Evolutionary conservation across 2,329 filamentous ascomycete species (phyloP), one percentile per base, ranked within the genome.

Genomic region (Fusarium mexicanum): DNA sequence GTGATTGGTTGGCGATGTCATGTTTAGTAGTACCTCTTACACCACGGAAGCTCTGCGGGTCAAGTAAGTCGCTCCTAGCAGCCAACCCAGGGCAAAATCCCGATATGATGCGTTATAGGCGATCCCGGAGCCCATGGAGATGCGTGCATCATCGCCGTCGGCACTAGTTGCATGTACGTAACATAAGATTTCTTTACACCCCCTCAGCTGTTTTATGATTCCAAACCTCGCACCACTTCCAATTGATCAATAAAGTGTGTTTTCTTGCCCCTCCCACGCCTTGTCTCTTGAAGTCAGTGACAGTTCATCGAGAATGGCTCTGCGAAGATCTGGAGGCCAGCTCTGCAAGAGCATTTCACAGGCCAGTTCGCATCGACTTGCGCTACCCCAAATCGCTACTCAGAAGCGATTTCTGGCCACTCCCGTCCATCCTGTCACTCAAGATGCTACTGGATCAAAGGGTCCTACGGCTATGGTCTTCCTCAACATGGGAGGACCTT

Each of bases 401-500:
- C 79, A 83, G 61, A 78, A 68, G 63, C 78, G 83, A 69, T 71
- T 78, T 38, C 73, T 85, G 57, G 83, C 83, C 61, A 84, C 83
- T 44, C 77, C 81, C 26, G 91, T 90, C 9, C 93, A 93, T 17
- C 93, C 94, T 13, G 94, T 96, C 29, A 95, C 93, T 0, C 94
- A 97, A 82, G 88, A 94, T 87, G 87, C 89, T 12, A 89, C 89
- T 2, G 90, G 88, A 18, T 89, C 88, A 47, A 87, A 94, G 80
- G 96, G 96, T 0, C 95, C 95, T 13, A 99, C 96, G 9, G 96
- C 96, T 48, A 98, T 99, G 91, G 96, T 99, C 20, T 98, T 99
- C 80, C 90, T 99, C 85, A 99, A 99, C 84, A 99, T 99, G 96
- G 96, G 96, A 69, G 96, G 96, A 1, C 96, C 96, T 7, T 93